A percentile compares a stretch with the other conserved stretches of the same genome.
Conservation (phyloP, 75 land plant species). For the Sequoia sempervirens region DNA sequence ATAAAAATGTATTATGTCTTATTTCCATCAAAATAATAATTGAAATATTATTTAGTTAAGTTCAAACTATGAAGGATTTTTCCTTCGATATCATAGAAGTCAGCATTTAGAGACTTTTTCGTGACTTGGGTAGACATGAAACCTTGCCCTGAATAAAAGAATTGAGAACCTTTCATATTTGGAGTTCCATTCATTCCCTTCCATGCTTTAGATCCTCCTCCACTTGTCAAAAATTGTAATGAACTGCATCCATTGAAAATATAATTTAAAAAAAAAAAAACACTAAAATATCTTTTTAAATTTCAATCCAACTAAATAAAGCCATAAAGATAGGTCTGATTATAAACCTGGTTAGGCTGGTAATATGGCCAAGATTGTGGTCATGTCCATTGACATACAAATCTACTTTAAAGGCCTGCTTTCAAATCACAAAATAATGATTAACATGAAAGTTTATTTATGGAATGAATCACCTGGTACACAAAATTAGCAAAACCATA, state of each 20-base stretch:
- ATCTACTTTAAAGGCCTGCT: not conserved
- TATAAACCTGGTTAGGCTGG: not conserved
- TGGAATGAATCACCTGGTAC: not conserved
- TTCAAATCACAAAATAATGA: not conserved
- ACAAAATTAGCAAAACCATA: too few relatives aligned
- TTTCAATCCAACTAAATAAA: too few relatives aligned
- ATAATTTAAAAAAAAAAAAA: too few relatives aligned
- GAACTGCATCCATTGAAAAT: constrained; percentile 27
- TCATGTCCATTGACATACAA: not conserved
- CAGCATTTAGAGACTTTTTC: constrained; percentile 9
- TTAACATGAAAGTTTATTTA: not conserved
- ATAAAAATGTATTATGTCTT: too few relatives aligned
- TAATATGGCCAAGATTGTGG: not conserved
- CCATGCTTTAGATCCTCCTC: constrained; percentile 93
- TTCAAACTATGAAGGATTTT: constrained; percentile 40
- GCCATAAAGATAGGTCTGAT: too few relatives aligned
- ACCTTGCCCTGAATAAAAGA: constrained; percentile 83
- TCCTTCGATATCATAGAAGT: constrained; percentile 64
- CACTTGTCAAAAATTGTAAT: constrained; percentile 77
- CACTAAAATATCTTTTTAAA: too few relatives aligned
- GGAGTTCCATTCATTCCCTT: constrained; percentile 38
- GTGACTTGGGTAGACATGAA: constrained; percentile 49
- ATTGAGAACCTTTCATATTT: constrained; percentile 39
- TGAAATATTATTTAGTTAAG: constrained; percentile 8
- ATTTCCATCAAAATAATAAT: too few relatives aligned